These are phyloP conservation scores for Millerago galiae DNA, from an alignment of 805 yeast species.

Conservation along the genomic window DNA sequence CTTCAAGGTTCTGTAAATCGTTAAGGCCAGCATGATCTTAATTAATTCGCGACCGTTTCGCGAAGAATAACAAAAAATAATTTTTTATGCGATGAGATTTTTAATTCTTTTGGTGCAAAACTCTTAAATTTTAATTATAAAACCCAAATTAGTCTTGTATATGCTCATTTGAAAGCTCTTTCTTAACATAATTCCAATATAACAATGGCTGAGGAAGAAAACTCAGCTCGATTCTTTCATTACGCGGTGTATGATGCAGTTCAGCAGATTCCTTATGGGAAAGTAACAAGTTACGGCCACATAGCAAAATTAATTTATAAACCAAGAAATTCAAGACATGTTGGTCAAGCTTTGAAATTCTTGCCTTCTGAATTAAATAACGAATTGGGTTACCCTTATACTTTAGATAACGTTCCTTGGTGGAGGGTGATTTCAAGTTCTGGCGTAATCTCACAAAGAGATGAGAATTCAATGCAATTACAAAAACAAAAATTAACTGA, in stretches of 20 bases:
- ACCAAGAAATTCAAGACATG: conserved; percentile 68
- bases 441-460: conserved; percentile 56
- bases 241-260: conserved; percentile 52
- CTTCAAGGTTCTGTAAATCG: background rate
- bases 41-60: background rate
- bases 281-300: conserved; percentile 70
- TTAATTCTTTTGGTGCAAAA: background rate
- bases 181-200: background rate
- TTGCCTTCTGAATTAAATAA: conserved; percentile 24
- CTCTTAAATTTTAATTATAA: background rate
- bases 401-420: conserved; percentile 53
- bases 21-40: background rate
- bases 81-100: background rate
- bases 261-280: conserved; percentile 51
- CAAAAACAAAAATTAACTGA: conserved; percentile 40
- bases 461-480: conserved; percentile 31
- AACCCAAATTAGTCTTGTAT: conserved; percentile 1
- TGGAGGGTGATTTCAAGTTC: conserved; percentile 68
- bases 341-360: conserved; percentile 63
- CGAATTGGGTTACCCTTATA: conserved; percentile 17
- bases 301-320: conserved; percentile 56
- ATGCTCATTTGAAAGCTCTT: conserved; percentile 4
- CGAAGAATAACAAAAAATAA: background rate
- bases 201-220: conserved; percentile 12
- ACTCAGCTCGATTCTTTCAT: conserved; percentile 53